Evolutionary conservation across 164 flowering plant genomes (phyloP).

Genomic region (Sextonia rubra): DNA sequence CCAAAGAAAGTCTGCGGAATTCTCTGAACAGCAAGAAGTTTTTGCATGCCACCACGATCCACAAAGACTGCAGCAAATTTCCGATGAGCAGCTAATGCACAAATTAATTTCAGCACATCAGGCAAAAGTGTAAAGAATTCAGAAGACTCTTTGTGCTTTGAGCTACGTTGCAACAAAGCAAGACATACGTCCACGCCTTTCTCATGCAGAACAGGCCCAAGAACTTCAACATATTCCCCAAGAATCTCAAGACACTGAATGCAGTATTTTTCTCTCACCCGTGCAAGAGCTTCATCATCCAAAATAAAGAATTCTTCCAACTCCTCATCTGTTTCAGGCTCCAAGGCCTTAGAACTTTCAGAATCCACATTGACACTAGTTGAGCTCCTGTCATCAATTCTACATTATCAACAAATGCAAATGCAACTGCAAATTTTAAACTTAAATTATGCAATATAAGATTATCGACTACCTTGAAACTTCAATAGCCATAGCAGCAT

Average conservation of each 20-base stretch:
- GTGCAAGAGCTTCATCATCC: slow-evolving; percentile 57
- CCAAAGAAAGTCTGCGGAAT: slow-evolving; percentile 66
- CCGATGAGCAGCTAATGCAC: slow-evolving; percentile 91
- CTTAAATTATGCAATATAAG: not conserved
- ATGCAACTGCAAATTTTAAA: not conserved
- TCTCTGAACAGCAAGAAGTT: slow-evolving; percentile 77
- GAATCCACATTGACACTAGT: slow-evolving; percentile 28
- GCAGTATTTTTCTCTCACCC: slow-evolving; percentile 74
- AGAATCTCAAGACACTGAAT: slow-evolving; percentile 83
- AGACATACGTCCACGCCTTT: slow-evolving; percentile 97
- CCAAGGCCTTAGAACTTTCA: slow-evolving; percentile 20
- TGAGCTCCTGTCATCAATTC: slow-evolving; percentile 40
- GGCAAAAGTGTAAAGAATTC: slow-evolving; percentile 46
- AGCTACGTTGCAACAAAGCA: slow-evolving; percentile 58
- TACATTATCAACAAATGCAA: not conserved
- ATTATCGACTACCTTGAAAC: slow-evolving; percentile 54
- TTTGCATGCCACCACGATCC: slow-evolving; percentile 96
- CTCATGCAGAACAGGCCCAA: slow-evolving; percentile 94
- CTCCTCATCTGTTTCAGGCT: slow-evolving; percentile 54
- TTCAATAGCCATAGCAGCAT: slow-evolving; percentile 79
- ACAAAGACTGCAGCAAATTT: slow-evolving; percentile 94
- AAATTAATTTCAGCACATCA: slow-evolving; percentile 81
- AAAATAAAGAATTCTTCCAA: slow-evolving; percentile 55
- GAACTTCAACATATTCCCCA: slow-evolving; percentile 95
- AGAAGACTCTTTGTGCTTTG: slow-evolving; percentile 39